Evolutionary conservation across 2,329 filamentous ascomycete species (phyloP), one percentile per base, ranked within the genome.

Genomic region (Nectriaceae sp.): DNA sequence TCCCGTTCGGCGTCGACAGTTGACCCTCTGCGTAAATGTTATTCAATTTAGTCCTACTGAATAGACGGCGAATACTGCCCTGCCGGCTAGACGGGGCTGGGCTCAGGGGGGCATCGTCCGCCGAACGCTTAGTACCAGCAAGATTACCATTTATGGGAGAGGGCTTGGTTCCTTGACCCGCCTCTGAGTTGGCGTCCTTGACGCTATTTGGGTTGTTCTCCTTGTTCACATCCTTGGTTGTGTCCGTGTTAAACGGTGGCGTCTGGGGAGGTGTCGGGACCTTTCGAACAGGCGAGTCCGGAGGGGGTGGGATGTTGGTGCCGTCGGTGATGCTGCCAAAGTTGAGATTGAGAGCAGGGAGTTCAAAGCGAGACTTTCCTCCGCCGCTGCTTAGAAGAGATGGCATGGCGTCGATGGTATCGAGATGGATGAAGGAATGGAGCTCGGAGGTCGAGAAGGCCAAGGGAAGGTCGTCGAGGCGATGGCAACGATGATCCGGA

Each of bases 291-390:
- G 80, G 80, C 40, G 80, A 83, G 16, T 79, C 79, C 40, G 71
- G 72, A 20, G 81, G 81, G 22, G 81, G 78, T 37, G 81, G 81
- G 55, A 84, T 84, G 61, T 80, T 63, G 63, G 81, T 84, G 45
- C 81, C 81, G 35, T 84, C 80, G 37, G 81, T 84, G 62, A 84
- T 70, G 40, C 76, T 80, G 50, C 75, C 74, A 58, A 83, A 82
- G 56, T 82, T 76, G 69, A 84, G 75, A 54, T 84, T 71, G 52
- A 84, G 73, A 40, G 74, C 75, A 8, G 81, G 81, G 49, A 84
- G 75, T 68, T 83, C 77, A 54, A 84, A 84, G 57, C 71, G 72
- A 48, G 64, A 57, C 49, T 56, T 56, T 39, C 53, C 51, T 24
- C 59, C 52, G 50, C 58, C 59, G 53, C 65, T 65, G 46, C 56